phyloP scores from a whole-genome alignment of 306 rosid genomes.

The Fragaria iinumae region DNA sequence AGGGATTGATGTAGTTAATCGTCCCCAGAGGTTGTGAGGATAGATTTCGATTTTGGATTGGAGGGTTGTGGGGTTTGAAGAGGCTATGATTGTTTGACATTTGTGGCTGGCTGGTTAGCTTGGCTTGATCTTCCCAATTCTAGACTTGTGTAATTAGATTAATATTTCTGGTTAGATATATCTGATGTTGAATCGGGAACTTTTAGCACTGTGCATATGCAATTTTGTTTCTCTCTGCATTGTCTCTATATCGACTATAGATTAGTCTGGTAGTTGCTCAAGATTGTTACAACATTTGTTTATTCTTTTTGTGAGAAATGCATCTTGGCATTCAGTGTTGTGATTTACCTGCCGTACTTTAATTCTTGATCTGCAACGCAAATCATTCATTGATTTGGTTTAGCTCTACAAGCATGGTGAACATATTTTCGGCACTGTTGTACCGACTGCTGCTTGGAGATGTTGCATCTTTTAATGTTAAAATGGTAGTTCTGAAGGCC shows the following conservation, averaged over 20 bases:
- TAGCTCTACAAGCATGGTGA: not conserved
- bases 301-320: slow-evolving; percentile 28
- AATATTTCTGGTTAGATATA: not conserved
- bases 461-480: too few relatives aligned
- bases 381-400: not conserved
- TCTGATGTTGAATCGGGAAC: slow-evolving; percentile 7
- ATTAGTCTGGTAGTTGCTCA: slow-evolving; percentile 9
- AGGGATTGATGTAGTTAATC: slow-evolving; percentile 42
- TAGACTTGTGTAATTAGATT: slow-evolving; percentile 49
- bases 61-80: slow-evolving; percentile 20
- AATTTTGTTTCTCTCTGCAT: not conserved
- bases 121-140: slow-evolving; percentile 21
- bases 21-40: slow-evolving; percentile 24
- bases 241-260: slow-evolving; percentile 17
- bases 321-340: not conserved
- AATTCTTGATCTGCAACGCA: not conserved
- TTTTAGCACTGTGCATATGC: not conserved
- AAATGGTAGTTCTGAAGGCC: too few relatives aligned
- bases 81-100: slow-evolving; percentile 26
- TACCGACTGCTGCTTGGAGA: too few relatives aligned
- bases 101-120: slow-evolving; percentile 24
- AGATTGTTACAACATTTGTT: slow-evolving; percentile 15
- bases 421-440: too few relatives aligned
- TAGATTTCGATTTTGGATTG: slow-evolving; percentile 21
- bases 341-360: not conserved